A percentile compares a stretch with the other conserved stretches of the same genome.
Conservation (phyloP, 1,284 basidiomycete species). For the Polyporus tsugae region DNA sequence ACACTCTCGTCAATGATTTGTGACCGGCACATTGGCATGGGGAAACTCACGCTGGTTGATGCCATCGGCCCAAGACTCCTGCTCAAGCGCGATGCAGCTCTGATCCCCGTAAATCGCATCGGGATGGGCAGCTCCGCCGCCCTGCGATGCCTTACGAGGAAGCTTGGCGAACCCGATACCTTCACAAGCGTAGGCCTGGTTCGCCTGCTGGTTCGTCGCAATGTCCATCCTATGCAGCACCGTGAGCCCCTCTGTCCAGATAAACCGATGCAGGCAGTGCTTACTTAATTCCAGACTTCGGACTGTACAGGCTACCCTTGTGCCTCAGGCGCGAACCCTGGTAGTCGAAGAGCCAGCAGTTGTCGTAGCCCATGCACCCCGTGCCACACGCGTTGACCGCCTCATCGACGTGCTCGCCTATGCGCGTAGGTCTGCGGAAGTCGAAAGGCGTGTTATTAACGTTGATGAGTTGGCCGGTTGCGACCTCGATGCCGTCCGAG, state of each 20-base stretch:
- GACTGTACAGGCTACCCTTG: conserved; percentile 4
- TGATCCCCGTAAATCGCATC: conserved; percentile 6
- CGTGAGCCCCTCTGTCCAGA: background rate
- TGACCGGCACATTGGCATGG: too few species aligned
- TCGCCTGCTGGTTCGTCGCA: conserved; percentile 8
- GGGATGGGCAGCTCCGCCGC: conserved; percentile 1
- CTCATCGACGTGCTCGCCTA: conserved; percentile 1
- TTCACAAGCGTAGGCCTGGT: conserved; percentile 3
- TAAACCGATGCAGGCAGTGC: background rate
- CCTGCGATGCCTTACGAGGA: conserved; percentile 9
- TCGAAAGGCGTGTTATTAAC: conserved; percentile 2
- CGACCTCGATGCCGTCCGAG: conserved; percentile 4
- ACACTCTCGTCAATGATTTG: background rate
- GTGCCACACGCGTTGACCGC: conserved; percentile 4
- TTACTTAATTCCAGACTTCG: conserved; percentile 1
- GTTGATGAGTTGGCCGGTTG: background rate
- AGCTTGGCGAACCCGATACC: background rate
- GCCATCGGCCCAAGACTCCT: conserved; percentile 5
- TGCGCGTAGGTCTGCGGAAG: conserved; percentile 4
- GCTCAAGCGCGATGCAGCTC: conserved; percentile 7
- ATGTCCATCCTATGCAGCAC: background rate
- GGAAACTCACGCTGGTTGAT: conserved; percentile 1
- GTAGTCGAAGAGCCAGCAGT: conserved; percentile 8
- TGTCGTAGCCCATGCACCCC: conserved; percentile 7
- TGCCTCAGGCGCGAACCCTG: background rate